phyloP scores from a whole-genome alignment of 192 early-diverging fungal species.

The Spinellus fusiger region DNA sequence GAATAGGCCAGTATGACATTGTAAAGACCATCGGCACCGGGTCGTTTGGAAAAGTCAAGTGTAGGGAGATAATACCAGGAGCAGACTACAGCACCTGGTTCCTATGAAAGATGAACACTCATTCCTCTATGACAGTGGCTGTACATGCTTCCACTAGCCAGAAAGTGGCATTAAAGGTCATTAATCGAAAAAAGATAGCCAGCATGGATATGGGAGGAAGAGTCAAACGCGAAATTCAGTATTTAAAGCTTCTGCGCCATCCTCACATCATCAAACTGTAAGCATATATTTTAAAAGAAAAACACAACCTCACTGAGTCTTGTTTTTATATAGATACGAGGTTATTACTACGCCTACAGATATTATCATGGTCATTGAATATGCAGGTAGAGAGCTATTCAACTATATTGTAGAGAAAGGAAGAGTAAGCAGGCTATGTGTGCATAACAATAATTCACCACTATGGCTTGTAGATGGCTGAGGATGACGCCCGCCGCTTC shows the following conservation, averaged over 20 bases:
- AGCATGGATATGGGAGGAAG: constrained; percentile 94
- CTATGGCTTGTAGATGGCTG: constrained; percentile 54
- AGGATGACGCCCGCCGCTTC: constrained; percentile 81
- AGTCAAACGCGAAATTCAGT: constrained; percentile 96
- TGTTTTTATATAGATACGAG: constrained; percentile 67
- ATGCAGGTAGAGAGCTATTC: constrained; percentile 80
- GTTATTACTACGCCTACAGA: constrained; percentile 95
- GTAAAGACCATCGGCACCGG: constrained; percentile 95
- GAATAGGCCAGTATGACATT: constrained; percentile 89
- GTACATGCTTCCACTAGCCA: constrained; percentile 93
- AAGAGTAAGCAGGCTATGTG: constrained; percentile 29
- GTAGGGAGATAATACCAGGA: constrained; percentile 42
- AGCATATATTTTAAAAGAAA: constrained; percentile 1
- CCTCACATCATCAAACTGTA: constrained; percentile 98
- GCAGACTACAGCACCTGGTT: background rate
- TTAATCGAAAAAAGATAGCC: constrained; percentile 87
- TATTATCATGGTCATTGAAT: constrained; percentile 94
- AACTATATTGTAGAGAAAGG: constrained; percentile 82
- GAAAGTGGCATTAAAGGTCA: constrained; percentile 95
- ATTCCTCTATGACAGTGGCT: constrained; percentile 66
- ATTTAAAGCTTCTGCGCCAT: constrained; percentile 88
- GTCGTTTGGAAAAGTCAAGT: constrained; percentile 97
- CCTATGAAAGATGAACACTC: no score
- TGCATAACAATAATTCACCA: background rate
- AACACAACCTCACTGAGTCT: background rate